Base-by-base conservation (phyloP, 768 basidiomycete species). In the Tricholoma sp. region DNA sequence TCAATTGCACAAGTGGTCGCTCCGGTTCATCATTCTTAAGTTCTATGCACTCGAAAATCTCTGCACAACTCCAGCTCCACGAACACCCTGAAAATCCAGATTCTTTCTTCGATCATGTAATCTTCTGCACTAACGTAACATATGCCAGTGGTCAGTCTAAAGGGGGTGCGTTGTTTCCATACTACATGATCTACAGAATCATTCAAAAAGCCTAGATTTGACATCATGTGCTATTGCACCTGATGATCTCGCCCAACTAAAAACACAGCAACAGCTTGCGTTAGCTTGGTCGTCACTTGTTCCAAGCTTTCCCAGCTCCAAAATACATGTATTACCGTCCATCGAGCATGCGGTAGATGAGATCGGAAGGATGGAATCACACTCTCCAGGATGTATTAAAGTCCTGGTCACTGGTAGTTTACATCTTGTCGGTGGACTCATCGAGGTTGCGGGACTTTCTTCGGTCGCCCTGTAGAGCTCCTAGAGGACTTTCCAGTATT, bases 51-150 rank as follows among this genome's bases (percentile, higher is more conserved):
- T 70, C 76, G 1, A 80, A 78, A 29, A 78, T 83, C 24, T 69
- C 74, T 6, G 65, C 66, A 3, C 84, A 79, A 52, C 74, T 90
- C 11, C 61, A 73, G 56, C 55, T 68, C 17, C 69, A 79, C 34
- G 63, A 70, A 12, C 67, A 68, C n/a, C 61, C 70, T 0, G 77
- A 78, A 52, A 65, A 70, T 13, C 59, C 74, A 1, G 68, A 65
- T 12, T 59, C 59, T 8, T 86, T 92, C 64, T 97, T 97, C 61
- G 82, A 92, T 65, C 81, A 86, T 50, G 90, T 95, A 56, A 83
- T 98, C 47, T 98, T 99, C 71, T 98, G 95, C 72, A 86, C 94
- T 49, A 99, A 98, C 68, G 89, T 97, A 32, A 99, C 97, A 0
- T 99, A 96, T 65, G 79, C 83, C 1, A 86, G 91, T 59, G 97